Percentiles rank a stretch among this genome's conserved stretches.
Conservation (phyloP, 1,139 yeast species). For the Zygosaccharomyces sapae region DNA sequence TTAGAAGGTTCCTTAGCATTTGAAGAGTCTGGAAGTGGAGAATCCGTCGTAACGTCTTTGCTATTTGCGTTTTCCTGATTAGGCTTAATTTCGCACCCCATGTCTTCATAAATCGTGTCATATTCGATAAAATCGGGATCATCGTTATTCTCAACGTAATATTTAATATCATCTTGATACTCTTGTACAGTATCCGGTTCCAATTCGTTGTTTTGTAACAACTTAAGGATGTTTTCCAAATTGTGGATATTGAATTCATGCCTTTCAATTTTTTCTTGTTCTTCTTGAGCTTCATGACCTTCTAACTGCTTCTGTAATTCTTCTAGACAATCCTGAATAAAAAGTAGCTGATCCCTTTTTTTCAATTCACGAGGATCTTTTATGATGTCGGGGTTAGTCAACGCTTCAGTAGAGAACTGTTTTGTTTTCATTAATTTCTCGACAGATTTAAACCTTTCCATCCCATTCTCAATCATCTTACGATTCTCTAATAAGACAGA, state of each 20-base stretch:
- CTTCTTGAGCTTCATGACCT: slow-evolving; percentile 70
- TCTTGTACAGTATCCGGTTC: slow-evolving; percentile 78
- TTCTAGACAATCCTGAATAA: slow-evolving; percentile 70
- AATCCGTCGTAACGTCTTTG: not conserved
- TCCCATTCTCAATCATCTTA: slow-evolving; percentile 85
- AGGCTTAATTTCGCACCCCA: slow-evolving; percentile 54
- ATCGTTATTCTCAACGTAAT: slow-evolving; percentile 91
- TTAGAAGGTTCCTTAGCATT: slow-evolving; percentile 13
- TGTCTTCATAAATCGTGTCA: slow-evolving; percentile 85
- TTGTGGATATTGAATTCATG: slow-evolving; percentile 75
- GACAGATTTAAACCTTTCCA: slow-evolving; percentile 92
- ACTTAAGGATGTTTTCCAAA: slow-evolving; percentile 71
- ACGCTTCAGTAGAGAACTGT: slow-evolving; percentile 92
- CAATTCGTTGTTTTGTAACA: slow-evolving; percentile 76
- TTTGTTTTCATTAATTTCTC: slow-evolving; percentile 93
- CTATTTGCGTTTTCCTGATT: slow-evolving; percentile 35
- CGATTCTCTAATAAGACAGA: slow-evolving; percentile 70
- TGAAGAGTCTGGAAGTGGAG: slow-evolving; percentile 10
- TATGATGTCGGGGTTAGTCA: slow-evolving; percentile 60
- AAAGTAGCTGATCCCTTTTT: slow-evolving; percentile 69
- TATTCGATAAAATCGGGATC: slow-evolving; percentile 96
- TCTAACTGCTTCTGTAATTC: slow-evolving; percentile 83
- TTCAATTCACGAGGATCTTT: slow-evolving; percentile 75
- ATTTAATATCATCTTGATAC: slow-evolving; percentile 84
- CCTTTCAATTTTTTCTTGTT: slow-evolving; percentile 64